phyloP scores from a whole-genome alignment of 768 basidiomycete genomes.

The Flagelloscypha sp. region DNA sequence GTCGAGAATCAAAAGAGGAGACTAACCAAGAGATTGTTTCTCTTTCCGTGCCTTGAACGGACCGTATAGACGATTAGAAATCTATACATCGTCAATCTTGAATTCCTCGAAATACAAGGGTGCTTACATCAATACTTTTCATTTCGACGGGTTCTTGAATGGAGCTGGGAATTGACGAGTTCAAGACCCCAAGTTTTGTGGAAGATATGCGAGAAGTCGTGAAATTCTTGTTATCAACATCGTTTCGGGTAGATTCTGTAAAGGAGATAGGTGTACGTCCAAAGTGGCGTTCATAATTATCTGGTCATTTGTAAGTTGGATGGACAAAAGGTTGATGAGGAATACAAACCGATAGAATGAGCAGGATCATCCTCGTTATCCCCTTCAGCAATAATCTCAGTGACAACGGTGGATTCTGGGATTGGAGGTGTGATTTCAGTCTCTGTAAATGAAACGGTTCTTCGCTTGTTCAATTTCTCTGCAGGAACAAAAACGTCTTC shows the following conservation, averaged over 20 bases:
- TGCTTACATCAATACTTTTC: conserved; percentile 17
- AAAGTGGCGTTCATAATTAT: conserved; percentile 70
- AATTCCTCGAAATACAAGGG: conserved; percentile 1
- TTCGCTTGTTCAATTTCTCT: conserved; percentile 67
- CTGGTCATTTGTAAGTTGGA: conserved; percentile 16
- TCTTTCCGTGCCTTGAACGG: conserved; percentile 48
- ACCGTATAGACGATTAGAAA: conserved; percentile 46
- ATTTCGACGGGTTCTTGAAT: neutral
- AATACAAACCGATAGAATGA: neutral
- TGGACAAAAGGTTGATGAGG: conserved; percentile 8
- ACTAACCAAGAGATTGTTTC: conserved; percentile 45
- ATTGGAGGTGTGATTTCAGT: conserved; percentile 5
- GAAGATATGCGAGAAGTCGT: conserved; percentile 39
- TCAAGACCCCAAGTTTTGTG: conserved; percentile 28
- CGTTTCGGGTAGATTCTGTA: conserved; percentile 37
- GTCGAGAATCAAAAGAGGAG: no score
- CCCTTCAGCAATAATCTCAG: conserved; percentile 11
- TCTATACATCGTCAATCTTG: conserved; percentile 24
- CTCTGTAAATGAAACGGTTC: conserved; percentile 29
- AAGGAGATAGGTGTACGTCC: conserved; percentile 48
- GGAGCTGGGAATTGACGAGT: conserved; percentile 20
- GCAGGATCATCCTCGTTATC: conserved; percentile 14
- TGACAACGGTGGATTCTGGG: conserved; percentile 6
- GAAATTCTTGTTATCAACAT: conserved; percentile 56
- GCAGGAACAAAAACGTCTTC: conserved; percentile 36